These are phyloP conservation scores for Eucalyptus dawsonii DNA, from an alignment of 345 rosid species.

Conservation along the genomic window DNA sequence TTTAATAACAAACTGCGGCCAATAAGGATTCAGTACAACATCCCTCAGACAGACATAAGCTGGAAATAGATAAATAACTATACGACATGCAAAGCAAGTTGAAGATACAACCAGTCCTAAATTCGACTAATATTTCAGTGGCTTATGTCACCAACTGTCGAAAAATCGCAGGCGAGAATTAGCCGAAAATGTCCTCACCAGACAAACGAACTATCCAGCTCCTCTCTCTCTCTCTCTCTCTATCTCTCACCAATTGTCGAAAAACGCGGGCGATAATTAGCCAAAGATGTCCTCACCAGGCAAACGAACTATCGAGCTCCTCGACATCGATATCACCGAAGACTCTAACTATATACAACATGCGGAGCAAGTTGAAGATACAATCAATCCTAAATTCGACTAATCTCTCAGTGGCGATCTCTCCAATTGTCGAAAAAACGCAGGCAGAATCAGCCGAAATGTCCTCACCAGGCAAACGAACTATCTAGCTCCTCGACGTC, in stretches of 20 bases:
- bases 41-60: background rate
- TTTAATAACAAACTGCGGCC: background rate
- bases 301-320: too few species aligned
- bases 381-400: background rate
- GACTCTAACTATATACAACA: background rate
- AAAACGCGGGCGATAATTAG: too few species aligned
- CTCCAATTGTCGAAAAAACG: background rate
- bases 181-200: too few species aligned
- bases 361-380: background rate
- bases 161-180: too few species aligned
- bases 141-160: too few species aligned
- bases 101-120: background rate
- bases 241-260: background rate
- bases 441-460: background rate
- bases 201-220: too few species aligned
- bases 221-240: background rate
- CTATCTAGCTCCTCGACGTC: slow-evolving; percentile 53
- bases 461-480: slow-evolving; percentile 56
- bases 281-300: too few species aligned
- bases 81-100: background rate
- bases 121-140: background rate
- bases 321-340: too few species aligned
- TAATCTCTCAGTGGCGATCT: background rate
- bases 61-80: background rate
- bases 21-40: background rate